phyloP scores from a whole-genome alignment of 768 basidiomycete species.

The Grammothele lineata region DNA sequence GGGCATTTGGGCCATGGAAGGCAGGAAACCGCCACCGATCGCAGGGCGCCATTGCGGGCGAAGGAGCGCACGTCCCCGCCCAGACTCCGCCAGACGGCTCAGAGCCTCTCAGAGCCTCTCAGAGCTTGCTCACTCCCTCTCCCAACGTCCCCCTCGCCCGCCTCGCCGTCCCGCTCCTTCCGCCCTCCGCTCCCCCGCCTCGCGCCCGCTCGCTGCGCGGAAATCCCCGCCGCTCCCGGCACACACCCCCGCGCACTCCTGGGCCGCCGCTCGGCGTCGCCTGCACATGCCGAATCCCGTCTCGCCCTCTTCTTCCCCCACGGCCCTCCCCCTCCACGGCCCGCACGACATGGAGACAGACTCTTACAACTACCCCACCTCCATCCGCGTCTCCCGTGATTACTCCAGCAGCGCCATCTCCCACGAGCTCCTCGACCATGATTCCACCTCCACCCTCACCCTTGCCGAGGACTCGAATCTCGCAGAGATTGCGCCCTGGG shows the following conservation, averaged over 20 bases:
- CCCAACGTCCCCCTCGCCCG: not conserved
- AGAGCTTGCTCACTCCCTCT: too few relatives aligned
- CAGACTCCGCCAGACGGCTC: not conserved
- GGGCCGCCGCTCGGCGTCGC: too few relatives aligned
- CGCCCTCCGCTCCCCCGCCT: not conserved
- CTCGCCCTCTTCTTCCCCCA: constrained; percentile 17
- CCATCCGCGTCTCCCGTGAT: constrained; percentile 14
- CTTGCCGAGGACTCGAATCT: constrained; percentile 11
- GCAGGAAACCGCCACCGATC: constrained; percentile 11
- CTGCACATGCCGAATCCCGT: constrained; percentile 16
- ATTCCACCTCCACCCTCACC: constrained; percentile 7
- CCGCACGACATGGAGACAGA: constrained; percentile 19
- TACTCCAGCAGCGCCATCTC: constrained; percentile 5
- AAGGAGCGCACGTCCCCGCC: not conserved
- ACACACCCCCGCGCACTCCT: too few relatives aligned
- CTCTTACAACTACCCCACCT: constrained; percentile 8
- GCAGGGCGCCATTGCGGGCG: not conserved
- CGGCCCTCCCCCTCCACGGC: constrained; percentile 21
- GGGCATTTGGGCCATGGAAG: constrained; percentile 9
- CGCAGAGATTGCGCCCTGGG: constrained; percentile 14
- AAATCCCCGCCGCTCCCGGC: not conserved
- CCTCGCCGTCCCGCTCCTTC: not conserved
- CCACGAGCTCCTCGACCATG: constrained; percentile 11
- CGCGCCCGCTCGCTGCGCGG: not conserved
- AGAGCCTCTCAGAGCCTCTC: too few relatives aligned